phyloP scores from a whole-genome alignment of 2,329 filamentous ascomycete genomes.

The Diplodia sapinea region DNA sequence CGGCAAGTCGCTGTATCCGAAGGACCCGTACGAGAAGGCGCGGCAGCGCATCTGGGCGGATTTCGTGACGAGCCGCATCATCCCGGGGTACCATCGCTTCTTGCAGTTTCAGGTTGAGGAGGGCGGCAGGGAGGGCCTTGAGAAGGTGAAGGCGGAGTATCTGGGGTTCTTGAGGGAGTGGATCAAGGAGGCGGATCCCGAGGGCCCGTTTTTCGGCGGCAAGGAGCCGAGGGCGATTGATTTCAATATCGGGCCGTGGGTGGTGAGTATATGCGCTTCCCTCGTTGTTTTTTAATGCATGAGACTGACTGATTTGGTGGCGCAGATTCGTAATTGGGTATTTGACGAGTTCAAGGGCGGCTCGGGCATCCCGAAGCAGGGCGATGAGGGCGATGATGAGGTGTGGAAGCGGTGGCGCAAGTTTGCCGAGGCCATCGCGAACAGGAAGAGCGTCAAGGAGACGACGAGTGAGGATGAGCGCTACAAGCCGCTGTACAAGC shows the following conservation, averaged over 20 bases:
- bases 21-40: constrained; percentile 69
- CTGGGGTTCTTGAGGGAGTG: constrained; percentile 65
- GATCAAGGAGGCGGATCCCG: constrained; percentile 63
- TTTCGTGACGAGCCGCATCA: constrained; percentile 69
- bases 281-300: rapidly evolving
- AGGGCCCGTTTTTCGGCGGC: constrained; percentile 73
- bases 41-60: constrained; percentile 75
- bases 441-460: constrained; percentile 66
- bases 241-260: constrained; percentile 74
- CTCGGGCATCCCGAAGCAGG: constrained; percentile 56
- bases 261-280: constrained; percentile 47
- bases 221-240: constrained; percentile 70
- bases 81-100: constrained; percentile 72
- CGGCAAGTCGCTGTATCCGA: constrained; percentile 61
- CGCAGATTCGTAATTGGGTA: constrained; percentile 64
- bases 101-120: constrained; percentile 52
- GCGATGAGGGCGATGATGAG: constrained; percentile 58
- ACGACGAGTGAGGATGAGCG: constrained; percentile 71
- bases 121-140: constrained; percentile 45
- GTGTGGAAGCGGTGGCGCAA: constrained; percentile 69
- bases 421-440: constrained; percentile 67
- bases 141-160: constrained; percentile 64
- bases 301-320: background rate
- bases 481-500: constrained; percentile 70
- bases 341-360: constrained; percentile 76